Conservation (phyloP, 2,329 filamentous ascomycete species). For the Neoscytalidium dimidiatum region DNA sequence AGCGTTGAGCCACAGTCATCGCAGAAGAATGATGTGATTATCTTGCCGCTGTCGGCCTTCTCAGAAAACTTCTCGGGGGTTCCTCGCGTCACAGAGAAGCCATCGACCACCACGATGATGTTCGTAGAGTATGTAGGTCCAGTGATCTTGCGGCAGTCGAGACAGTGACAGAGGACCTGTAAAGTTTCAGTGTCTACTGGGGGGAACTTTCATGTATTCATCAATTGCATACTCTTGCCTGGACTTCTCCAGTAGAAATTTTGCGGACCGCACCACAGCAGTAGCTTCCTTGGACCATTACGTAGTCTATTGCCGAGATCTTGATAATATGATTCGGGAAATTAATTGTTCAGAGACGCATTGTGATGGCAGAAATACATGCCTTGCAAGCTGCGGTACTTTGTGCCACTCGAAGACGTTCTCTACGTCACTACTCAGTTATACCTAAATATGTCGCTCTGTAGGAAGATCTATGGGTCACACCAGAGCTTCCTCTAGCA, state of each 20-base stretch:
- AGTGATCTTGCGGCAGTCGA: constrained; percentile 59
- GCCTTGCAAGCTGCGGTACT: not conserved
- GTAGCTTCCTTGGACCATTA: constrained; percentile 48
- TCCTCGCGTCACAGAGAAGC: constrained; percentile 51
- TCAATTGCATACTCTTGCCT: constrained; percentile 15
- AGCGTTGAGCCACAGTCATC: constrained; percentile 9
- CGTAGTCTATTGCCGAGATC: constrained; percentile 3
- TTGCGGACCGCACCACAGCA: constrained; percentile 54
- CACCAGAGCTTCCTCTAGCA: not conserved
- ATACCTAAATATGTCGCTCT: not conserved
- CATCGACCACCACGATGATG: constrained; percentile 45
- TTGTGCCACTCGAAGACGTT: not conserved
- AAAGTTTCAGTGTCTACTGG: not conserved
- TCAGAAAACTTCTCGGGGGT: constrained; percentile 53
- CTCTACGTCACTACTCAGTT: not conserved
- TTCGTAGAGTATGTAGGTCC: constrained; percentile 57
- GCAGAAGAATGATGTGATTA: constrained; percentile 58
- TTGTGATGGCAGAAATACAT: not conserved
- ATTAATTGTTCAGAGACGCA: not conserved
- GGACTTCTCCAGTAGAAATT: constrained; percentile 49
- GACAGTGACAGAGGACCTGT: constrained; percentile 47
- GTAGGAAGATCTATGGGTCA: not conserved
- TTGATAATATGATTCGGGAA: not conserved
- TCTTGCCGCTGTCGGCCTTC: constrained; percentile 56
- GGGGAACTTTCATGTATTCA: not conserved